Conservation (phyloP, 1,284 basidiomycete genomes). For the Lentinula novae-zelandiae region DNA sequence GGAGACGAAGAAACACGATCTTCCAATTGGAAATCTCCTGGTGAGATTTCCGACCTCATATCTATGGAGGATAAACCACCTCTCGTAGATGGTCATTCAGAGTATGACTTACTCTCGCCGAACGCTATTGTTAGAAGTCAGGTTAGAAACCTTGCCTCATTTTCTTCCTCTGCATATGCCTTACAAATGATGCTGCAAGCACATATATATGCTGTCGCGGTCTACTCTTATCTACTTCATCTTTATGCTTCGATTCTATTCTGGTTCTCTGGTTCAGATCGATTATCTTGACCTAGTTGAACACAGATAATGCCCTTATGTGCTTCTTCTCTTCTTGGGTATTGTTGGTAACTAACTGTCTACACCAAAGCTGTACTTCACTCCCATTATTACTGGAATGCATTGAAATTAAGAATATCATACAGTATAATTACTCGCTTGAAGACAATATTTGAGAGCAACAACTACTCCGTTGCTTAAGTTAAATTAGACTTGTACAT, state of each 20-base stretch:
- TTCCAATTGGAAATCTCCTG: background rate
- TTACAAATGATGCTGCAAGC: background rate
- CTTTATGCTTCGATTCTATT: slow-evolving; percentile 1
- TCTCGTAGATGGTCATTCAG: background rate
- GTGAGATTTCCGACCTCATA: background rate
- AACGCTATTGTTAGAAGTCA: background rate
- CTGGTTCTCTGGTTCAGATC: background rate
- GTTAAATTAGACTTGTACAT: too few relatives aligned
- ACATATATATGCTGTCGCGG: background rate
- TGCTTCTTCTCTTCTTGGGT: background rate
- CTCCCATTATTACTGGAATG: background rate
- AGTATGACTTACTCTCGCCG: background rate
- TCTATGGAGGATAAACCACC: background rate
- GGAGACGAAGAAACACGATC: background rate
- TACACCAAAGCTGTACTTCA: background rate
- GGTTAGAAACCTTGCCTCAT: background rate
- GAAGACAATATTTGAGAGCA: too few relatives aligned
- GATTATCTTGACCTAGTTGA: background rate
- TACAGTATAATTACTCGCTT: too few relatives aligned
- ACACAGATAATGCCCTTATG: background rate
- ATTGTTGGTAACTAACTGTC: background rate
- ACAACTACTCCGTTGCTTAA: too few relatives aligned
- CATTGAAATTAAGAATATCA: too few relatives aligned
- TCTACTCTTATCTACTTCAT: slow-evolving; percentile 3
- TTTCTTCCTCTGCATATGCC: background rate